phyloP scores from a whole-genome alignment of 208 protist genomes.

The Vickermania ingenoplastis region DNA sequence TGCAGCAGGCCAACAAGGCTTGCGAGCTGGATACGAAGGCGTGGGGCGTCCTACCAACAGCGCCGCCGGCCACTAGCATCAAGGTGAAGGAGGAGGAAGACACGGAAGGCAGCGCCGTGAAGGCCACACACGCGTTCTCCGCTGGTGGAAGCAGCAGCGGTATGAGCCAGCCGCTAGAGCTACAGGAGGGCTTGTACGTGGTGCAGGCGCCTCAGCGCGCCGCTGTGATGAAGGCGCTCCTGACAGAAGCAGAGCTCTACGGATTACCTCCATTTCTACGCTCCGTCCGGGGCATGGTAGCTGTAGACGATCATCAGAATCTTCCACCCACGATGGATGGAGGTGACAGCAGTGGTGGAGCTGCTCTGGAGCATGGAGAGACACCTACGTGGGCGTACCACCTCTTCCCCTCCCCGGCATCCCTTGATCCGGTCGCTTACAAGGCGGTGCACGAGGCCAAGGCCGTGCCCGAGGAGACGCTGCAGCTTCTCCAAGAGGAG shows the following conservation, averaged over 20 bases:
- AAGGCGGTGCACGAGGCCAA: slow-evolving; percentile 22
- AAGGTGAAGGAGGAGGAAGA: too few species aligned
- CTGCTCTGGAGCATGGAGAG: neutral
- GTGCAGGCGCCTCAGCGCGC: slow-evolving; percentile 29
- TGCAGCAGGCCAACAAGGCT: neutral
- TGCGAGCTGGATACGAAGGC: neutral
- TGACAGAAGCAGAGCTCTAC: slow-evolving; percentile 56
- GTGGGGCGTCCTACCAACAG: neutral
- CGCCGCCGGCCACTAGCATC: too few species aligned
- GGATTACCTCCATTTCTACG: slow-evolving; percentile 81
- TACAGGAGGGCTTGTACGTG: slow-evolving; percentile 52
- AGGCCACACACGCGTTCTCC: too few species aligned
- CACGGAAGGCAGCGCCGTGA: too few species aligned
- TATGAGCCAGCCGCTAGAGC: slow-evolving; percentile 32
- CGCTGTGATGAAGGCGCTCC: slow-evolving; percentile 21
- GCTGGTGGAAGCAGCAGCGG: too few species aligned
- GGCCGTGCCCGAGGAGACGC: neutral
- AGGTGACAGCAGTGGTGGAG: neutral
- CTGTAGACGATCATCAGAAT: neutral
- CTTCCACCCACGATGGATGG: neutral
- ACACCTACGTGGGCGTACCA: neutral
- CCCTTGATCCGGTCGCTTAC: slow-evolving; percentile 39
- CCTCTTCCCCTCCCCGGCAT: slow-evolving; percentile 47
- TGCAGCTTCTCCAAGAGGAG: slow-evolving; percentile 64
- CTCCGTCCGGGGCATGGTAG: slow-evolving; percentile 36